phyloP scores from a whole-genome alignment of 768 basidiomycete genomes.

The Sporobolomyces phaffii region DNA sequence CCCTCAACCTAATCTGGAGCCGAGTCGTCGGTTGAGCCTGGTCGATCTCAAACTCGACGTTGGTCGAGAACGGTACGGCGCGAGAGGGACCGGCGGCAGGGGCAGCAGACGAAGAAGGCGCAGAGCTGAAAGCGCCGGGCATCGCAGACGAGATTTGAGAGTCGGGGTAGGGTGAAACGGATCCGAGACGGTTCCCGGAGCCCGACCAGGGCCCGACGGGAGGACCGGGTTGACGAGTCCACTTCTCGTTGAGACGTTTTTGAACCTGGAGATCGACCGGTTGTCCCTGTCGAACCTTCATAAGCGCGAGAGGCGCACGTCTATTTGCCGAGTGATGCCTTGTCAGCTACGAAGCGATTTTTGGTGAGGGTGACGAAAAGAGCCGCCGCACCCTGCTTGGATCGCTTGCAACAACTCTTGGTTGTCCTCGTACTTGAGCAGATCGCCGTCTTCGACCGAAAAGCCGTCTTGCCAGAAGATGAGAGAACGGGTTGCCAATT shows the following conservation, averaged over 20 bases:
- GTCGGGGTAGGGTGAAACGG: slow-evolving; percentile 56
- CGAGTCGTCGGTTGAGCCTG: slow-evolving; percentile 73
- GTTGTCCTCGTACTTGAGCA: slow-evolving; percentile 78
- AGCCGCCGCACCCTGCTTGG: slow-evolving; percentile 63
- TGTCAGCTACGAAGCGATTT: background rate
- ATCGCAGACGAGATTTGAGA: slow-evolving; percentile 34
- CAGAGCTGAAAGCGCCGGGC: slow-evolving; percentile 45
- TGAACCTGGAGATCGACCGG: slow-evolving; percentile 75
- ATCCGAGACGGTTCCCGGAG: slow-evolving; percentile 71
- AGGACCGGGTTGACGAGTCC: slow-evolving; percentile 56
- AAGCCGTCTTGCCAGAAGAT: slow-evolving; percentile 95
- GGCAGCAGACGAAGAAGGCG: slow-evolving; percentile 44
- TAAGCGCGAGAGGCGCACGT: slow-evolving; percentile 67
- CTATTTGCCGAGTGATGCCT: slow-evolving; percentile 47
- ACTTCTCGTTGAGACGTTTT: slow-evolving; percentile 66
- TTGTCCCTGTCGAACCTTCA: slow-evolving; percentile 69
- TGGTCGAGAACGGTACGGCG: background rate
- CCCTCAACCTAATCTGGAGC: slow-evolving; percentile 81
- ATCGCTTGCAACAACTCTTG: slow-evolving; percentile 66
- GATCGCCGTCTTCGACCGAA: slow-evolving; percentile 76
- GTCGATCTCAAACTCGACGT: slow-evolving; percentile 70
- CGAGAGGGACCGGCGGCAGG: background rate
- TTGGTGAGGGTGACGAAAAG: slow-evolving; percentile 21
- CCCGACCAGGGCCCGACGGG: slow-evolving; percentile 59
- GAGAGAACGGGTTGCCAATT: slow-evolving; percentile 63